A percentile compares a stretch with the other conserved stretches of the same genome.
phyloP scores from a whole-genome alignment of 1,284 basidiomycete species.

The Tilletia caries region DNA sequence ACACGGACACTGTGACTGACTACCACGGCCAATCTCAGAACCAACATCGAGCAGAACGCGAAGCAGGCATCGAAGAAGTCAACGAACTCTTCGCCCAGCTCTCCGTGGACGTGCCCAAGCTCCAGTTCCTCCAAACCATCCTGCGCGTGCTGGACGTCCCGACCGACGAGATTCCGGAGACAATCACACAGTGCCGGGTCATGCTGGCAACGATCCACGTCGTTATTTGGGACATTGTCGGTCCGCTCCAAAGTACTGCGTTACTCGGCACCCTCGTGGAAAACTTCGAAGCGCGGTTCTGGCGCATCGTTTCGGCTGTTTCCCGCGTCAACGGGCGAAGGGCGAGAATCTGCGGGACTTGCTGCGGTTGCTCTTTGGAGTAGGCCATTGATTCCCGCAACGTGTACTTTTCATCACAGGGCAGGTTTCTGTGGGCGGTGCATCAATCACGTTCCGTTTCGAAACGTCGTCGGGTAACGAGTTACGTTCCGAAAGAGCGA shows the following conservation, averaged over 20 bases:
- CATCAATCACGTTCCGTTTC: no score
- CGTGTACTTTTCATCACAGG: no score
- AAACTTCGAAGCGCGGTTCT: no score
- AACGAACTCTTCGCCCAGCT: background rate
- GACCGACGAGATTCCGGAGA: background rate
- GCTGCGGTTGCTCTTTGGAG: no score
- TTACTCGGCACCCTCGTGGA: no score
- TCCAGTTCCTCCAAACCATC: background rate
- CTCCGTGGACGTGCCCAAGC: background rate
- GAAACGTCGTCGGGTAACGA: no score
- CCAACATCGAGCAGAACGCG: background rate
- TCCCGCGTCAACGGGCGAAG: background rate
- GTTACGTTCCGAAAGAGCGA: no score
- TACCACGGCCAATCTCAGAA: no score
- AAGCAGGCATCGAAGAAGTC: background rate
- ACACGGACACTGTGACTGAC: no score
- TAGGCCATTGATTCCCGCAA: no score
- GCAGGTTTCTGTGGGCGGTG: no score
- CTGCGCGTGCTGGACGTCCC: background rate
- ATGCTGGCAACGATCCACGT: background rate
- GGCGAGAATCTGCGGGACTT: conserved; percentile 1
- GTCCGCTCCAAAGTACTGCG: background rate
- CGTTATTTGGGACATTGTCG: background rate
- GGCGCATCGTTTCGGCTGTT: background rate
- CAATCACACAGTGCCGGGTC: background rate